These are phyloP conservation scores for Caryocar brasiliense DNA, from an alignment of 441 rosid species.

Conservation along the genomic window DNA sequence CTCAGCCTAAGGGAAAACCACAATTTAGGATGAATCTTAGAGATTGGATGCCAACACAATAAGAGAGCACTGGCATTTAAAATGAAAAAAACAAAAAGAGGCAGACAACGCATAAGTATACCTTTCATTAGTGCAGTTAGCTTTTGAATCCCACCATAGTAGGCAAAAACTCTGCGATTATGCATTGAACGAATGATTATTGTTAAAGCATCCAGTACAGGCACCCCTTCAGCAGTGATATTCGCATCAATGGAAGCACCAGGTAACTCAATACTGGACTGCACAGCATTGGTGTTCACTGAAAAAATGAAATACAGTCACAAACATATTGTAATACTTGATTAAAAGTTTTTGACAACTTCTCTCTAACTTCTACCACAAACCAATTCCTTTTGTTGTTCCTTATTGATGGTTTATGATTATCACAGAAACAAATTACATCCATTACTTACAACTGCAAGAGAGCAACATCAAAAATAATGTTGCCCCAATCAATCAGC, in stretches of 20 bases:
- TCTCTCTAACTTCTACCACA: too few relatives aligned
- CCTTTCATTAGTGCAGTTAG: constrained; percentile 71
- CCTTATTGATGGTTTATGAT: too few relatives aligned
- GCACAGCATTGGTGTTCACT: constrained; percentile 34
- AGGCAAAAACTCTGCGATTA: constrained; percentile 66
- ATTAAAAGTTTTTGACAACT: neutral
- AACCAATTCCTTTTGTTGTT: too few relatives aligned
- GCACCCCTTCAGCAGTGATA: constrained; percentile 41
- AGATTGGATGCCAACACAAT: neutral
- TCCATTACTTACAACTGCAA: too few relatives aligned
- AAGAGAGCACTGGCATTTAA: neutral
- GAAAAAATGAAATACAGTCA: constrained; percentile 18
- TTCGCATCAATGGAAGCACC: constrained; percentile 32
- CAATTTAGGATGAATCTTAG: constrained; percentile 1
- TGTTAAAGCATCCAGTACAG: constrained; percentile 50
- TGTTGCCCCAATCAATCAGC: too few relatives aligned
- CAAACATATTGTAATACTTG: neutral
- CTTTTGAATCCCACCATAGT: constrained; percentile 59
- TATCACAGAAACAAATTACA: too few relatives aligned
- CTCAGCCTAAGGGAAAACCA: neutral
- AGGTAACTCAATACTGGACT: constrained; percentile 24
- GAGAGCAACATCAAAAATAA: too few relatives aligned
- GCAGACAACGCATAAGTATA: constrained; percentile 13
- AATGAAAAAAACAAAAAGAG: neutral
- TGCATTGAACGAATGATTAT: constrained; percentile 54